Percentiles rank a stretch among this genome's conserved stretches.
Evolutionary conservation across 2,329 filamentous ascomycete genomes (phyloP).

Genomic region (Fusarium succisae): DNA sequence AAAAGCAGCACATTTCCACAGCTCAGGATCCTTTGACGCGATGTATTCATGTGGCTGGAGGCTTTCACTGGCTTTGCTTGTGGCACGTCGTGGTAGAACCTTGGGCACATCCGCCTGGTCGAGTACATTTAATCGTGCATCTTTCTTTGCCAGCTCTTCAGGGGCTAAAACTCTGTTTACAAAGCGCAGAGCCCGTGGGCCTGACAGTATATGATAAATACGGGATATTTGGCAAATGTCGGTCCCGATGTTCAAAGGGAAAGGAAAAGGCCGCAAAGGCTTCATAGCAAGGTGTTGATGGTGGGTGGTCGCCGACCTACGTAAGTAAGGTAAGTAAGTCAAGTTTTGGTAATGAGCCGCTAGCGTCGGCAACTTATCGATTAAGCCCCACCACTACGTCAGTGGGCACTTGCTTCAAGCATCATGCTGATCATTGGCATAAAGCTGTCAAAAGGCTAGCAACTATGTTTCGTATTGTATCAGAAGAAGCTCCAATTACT

Average conservation of each 20-base stretch:
- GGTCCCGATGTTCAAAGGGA: slow-evolving; percentile 76
- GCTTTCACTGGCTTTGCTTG: background rate
- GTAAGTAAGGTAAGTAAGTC: background rate
- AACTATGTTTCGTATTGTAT: background rate
- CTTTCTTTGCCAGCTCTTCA: slow-evolving; percentile 43
- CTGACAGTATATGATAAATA: slow-evolving; percentile 66
- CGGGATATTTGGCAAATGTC: slow-evolving; percentile 80
- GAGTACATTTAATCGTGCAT: slow-evolving; percentile 36
- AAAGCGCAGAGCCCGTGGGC: slow-evolving; percentile 55
- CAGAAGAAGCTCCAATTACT: slow-evolving; percentile 24
- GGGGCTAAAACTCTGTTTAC: slow-evolving; percentile 58
- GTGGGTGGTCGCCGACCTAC: background rate
- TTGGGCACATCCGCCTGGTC: background rate
- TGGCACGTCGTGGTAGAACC: background rate
- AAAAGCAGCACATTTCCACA: slow-evolving; percentile 51
- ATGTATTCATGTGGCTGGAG: background rate
- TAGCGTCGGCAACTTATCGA: slow-evolving; percentile 44
- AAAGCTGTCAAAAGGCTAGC: background rate
- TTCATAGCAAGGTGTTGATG: slow-evolving; percentile 39
- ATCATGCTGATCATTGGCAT: slow-evolving; percentile 8
- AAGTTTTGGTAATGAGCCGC: slow-evolving; percentile 13
- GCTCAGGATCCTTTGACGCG: slow-evolving; percentile 24
- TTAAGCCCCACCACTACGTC: slow-evolving; percentile 27
- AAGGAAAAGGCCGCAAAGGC: slow-evolving; percentile 63
- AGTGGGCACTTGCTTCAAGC: background rate